Evolutionary conservation across 2,329 filamentous ascomycete species (phyloP).

Genomic region (Venturia oleaginea): DNA sequence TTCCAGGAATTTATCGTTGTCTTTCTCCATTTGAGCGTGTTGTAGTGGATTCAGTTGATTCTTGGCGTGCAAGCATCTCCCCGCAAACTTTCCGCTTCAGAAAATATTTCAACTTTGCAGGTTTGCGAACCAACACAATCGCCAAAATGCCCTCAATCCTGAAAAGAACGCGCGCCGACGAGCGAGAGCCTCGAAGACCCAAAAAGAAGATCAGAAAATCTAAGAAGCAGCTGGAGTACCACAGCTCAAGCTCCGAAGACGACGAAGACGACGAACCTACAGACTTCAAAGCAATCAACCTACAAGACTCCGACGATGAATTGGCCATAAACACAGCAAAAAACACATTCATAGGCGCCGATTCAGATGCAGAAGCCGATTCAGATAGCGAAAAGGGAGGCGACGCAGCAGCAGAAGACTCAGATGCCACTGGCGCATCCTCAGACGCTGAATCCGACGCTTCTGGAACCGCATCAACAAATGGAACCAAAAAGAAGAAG

Average conservation of each 20-base stretch:
- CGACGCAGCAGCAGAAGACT: slow-evolving; percentile 29
- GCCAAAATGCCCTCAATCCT: slow-evolving; percentile 28
- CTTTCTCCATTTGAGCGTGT: background rate
- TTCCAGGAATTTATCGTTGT: background rate
- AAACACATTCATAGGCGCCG: slow-evolving; percentile 9
- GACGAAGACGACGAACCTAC: slow-evolving; percentile 33
- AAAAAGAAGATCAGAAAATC: slow-evolving; percentile 39
- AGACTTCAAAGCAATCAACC: slow-evolving; percentile 23
- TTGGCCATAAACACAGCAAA: slow-evolving; percentile 16
- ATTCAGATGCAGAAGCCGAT: slow-evolving; percentile 16
- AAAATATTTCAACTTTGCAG: background rate
- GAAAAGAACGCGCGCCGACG: slow-evolving; percentile 52
- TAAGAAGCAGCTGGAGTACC: slow-evolving; percentile 54
- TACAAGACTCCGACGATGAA: slow-evolving; percentile 30
- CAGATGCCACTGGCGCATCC: slow-evolving; percentile 26
- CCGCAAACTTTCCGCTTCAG: background rate
- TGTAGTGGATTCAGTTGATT: background rate
- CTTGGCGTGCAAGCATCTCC: background rate
- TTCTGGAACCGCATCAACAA: slow-evolving; percentile 20
- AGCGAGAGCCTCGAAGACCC: slow-evolving; percentile 22
- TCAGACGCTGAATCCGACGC: slow-evolving; percentile 23
- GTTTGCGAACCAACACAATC: background rate
- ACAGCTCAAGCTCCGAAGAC: slow-evolving; percentile 53
- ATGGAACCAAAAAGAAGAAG: slow-evolving; percentile 54
- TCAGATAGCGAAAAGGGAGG: slow-evolving; percentile 23